A percentile compares a stretch with the other conserved stretches of the same genome.
These are phyloP conservation scores for Monilinia vaccinii-corymbosi DNA, from an alignment of 2,329 filamentous ascomycete genomes.

Conservation along the genomic window DNA sequence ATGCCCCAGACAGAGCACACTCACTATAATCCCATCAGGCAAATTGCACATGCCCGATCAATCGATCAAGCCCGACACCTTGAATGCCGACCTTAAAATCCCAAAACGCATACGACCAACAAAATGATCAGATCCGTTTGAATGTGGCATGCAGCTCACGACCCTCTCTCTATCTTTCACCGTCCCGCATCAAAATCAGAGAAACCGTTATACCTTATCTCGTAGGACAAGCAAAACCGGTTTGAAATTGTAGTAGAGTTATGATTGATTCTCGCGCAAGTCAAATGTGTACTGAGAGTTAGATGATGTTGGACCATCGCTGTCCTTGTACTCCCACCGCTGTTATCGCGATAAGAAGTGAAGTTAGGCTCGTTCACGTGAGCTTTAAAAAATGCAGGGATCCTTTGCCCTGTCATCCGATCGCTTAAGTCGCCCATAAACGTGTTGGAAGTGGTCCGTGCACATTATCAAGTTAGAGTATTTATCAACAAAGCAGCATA, in stretches of 20 bases:
- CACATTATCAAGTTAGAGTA: too few relatives aligned
- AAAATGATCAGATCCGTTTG: not conserved
- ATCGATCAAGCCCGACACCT: not conserved
- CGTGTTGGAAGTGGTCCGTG: too few relatives aligned
- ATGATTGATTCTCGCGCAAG: not conserved
- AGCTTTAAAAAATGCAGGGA: not conserved
- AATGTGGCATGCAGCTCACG: not conserved
- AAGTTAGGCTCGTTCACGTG: not conserved
- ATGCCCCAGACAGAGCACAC: not conserved
- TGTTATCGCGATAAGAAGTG: slow-evolving; percentile 6
- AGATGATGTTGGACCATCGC: not conserved
- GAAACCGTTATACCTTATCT: not conserved
- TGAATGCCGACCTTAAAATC: not conserved
- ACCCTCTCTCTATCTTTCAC: not conserved
- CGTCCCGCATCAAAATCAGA: not conserved
- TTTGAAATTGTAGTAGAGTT: not conserved
- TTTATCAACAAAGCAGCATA: too few relatives aligned
- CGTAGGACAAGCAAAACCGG: not conserved
- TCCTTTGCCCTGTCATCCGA: too few relatives aligned
- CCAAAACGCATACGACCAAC: not conserved
- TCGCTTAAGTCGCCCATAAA: too few relatives aligned
- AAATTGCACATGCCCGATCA: not conserved
- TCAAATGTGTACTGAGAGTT: not conserved
- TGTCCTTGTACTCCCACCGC: not conserved
- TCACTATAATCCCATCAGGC: not conserved